Conservation (phyloP, 2,329 filamentous ascomycete species). For the Aspergillus fischeri region DNA sequence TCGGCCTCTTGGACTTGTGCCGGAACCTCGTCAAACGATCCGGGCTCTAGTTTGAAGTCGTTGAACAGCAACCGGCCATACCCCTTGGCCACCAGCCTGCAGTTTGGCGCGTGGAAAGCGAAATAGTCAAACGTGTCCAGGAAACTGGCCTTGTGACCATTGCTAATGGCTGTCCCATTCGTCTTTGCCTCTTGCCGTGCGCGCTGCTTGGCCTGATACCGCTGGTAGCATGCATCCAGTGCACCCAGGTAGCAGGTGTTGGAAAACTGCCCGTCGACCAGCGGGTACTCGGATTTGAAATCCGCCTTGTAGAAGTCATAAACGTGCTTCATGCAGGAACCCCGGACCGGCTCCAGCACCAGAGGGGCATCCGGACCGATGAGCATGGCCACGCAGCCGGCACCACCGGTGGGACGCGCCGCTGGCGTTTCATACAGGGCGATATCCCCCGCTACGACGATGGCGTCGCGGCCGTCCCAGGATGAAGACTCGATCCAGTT, state of each 20-base stretch:
- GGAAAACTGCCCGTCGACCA: conserved; percentile 80
- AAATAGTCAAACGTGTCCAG: conserved; percentile 82
- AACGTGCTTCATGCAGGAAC: conserved; percentile 75
- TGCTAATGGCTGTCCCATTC: conserved; percentile 1
- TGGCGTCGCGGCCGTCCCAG: conserved; percentile 78
- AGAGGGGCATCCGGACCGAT: conserved; percentile 74
- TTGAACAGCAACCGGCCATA: conserved; percentile 82
- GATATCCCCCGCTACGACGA: conserved; percentile 78
- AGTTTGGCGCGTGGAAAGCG: conserved; percentile 77
- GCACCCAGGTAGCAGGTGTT: conserved; percentile 77
- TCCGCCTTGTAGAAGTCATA: conserved; percentile 93
- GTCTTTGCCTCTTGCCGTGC: conserved; percentile 37
- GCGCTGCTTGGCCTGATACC: conserved; percentile 68
- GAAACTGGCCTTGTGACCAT: conserved; percentile 47
- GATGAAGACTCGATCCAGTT: conserved; percentile 85
- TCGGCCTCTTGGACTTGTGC: conserved; percentile 72
- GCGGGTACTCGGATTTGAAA: conserved; percentile 79
- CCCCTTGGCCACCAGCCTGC: conserved; percentile 85
- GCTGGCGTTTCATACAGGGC: conserved; percentile 80
- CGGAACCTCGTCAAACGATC: conserved; percentile 69
- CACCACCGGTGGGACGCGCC: conserved; percentile 76
- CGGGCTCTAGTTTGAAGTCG: conserved; percentile 70
- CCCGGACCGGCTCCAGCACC: conserved; percentile 71
- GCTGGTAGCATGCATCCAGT: conserved; percentile 75
- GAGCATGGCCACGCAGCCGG: conserved; percentile 73